Evolutionary conservation across 192 early-diverging fungal species (phyloP), one percentile per base, ranked within the genome.

Genomic region (Linderina pennispora): DNA sequence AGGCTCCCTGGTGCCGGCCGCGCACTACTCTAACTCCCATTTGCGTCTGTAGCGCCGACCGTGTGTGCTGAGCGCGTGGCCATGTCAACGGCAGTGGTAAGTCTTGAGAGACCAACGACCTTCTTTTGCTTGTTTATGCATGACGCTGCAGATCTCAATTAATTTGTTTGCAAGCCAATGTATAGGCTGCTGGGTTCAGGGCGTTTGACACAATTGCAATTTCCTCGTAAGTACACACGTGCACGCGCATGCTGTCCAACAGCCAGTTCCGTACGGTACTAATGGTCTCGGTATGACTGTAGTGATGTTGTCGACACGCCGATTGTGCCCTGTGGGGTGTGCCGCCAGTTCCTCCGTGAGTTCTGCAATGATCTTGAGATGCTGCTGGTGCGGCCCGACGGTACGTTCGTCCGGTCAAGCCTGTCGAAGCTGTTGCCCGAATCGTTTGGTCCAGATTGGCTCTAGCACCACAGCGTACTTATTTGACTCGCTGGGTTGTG

Each of bases 61-160:
- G 86, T 92, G 41, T 96, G 93, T 53, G 93, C 90, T 32, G 93
- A 97, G 67, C 77, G 91, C 31, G 90, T 90, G 13, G 91, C 90
- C 3, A 81, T 90, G 55, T 79, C 83, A 8, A 94, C 90, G 53
- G 93, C 91, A 18, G 84, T 97, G 44, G 84, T 88, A 79, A 62
- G 71, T 47, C 10, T 5, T 31, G 28, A n/a, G n/a, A n/a, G n/a
- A n/a, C n/a, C n/a, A n/a, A 2, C 19, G 56, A 24, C 43, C 55
- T 10, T 35, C n/a, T n/a, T n/a, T n/a, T n/a, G n/a, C n/a, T n/a
- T n/a, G n/a, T n/a, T n/a, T n/a, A n/a, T n/a, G n/a, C n/a, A n/a
- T n/a, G n/a, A n/a, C n/a, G n/a, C n/a, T n/a, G n/a, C n/a, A n/a
- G n/a, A n/a, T n/a, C n/a, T n/a, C n/a, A n/a, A n/a, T n/a, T n/a